phyloP scores from a whole-genome alignment of 2,329 filamentous ascomycete genomes.

The Paecilomyces formosus region DNA sequence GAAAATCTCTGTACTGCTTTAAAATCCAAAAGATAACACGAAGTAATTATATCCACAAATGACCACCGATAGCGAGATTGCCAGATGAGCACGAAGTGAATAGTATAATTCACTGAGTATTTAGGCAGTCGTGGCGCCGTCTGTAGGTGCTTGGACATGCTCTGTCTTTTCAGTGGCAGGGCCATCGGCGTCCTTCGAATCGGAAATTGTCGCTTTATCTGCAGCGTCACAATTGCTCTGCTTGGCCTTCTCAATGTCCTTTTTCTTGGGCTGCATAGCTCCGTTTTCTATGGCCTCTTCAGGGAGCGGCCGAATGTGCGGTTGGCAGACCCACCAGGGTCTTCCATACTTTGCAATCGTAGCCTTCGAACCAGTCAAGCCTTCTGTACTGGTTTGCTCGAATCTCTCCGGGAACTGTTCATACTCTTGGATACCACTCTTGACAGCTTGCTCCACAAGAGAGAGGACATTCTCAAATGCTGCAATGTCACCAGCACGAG shows the following conservation, averaged over 20 bases:
- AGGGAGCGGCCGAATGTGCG: slow-evolving; percentile 77
- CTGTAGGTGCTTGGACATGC: neutral
- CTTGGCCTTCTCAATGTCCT: slow-evolving; percentile 22
- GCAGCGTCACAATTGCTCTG: neutral
- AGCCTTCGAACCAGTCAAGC: slow-evolving; percentile 41
- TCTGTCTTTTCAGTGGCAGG: neutral
- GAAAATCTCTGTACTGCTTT: neutral
- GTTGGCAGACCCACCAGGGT: slow-evolving; percentile 87
- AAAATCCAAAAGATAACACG: neutral
- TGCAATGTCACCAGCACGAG: slow-evolving; percentile 61
- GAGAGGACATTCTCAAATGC: slow-evolving; percentile 69
- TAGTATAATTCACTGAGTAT: neutral
- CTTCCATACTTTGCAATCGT: slow-evolving; percentile 67
- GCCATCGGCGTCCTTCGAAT: neutral
- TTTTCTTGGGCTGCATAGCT: slow-evolving; percentile 66
- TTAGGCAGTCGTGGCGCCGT: neutral
- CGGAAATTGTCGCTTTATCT: neutral
- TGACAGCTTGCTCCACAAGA: slow-evolving; percentile 69
- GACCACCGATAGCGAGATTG: neutral
- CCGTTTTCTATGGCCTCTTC: slow-evolving; percentile 81
- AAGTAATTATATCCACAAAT: neutral
- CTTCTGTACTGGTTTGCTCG: slow-evolving; percentile 24
- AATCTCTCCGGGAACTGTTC: slow-evolving; percentile 36
- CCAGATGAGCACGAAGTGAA: neutral
- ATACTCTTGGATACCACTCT: slow-evolving; percentile 63